Percentiles rank a stretch among this genome's conserved stretches.
Evolutionary conservation across 345 rosid species (phyloP).

Genomic region (Eucalyptus sp.): DNA sequence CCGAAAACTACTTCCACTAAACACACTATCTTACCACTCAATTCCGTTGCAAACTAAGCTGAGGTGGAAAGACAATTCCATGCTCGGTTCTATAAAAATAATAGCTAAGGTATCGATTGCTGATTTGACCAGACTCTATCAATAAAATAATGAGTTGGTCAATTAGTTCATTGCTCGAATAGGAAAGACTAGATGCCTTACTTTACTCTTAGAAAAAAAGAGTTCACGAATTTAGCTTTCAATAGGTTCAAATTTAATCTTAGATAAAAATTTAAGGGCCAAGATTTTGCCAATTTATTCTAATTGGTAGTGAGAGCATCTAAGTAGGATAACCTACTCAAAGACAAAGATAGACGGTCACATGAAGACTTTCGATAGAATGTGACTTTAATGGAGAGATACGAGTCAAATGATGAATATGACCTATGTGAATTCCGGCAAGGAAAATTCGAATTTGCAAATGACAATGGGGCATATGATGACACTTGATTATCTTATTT

Average conservation of each 20-base stretch:
- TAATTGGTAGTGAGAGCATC: not conserved
- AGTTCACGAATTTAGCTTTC: not conserved
- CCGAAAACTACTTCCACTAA: not conserved
- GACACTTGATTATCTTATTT: too few relatives aligned
- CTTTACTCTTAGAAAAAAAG: not conserved
- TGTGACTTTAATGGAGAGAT: not conserved
- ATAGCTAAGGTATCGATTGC: not conserved
- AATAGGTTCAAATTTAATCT: not conserved
- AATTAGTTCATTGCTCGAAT: not conserved
- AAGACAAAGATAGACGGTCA: not conserved
- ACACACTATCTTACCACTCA: not conserved
- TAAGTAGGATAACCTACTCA: not conserved
- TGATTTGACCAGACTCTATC: not conserved
- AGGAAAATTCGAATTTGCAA: not conserved
- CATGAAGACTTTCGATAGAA: not conserved
- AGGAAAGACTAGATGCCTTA: accelerated
- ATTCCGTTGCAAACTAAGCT: not conserved
- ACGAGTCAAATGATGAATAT: not conserved
- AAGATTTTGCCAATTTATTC: too few relatives aligned
- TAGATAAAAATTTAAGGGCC: not conserved
- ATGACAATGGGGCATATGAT: not conserved
- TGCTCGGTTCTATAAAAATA: not conserved
- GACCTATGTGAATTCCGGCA: accelerated
- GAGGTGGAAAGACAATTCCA: not conserved
- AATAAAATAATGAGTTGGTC: accelerated